Evolutionary conservation across 1,139 yeast species (phyloP).

Genomic region (Saccharomyces pastorianus): DNA sequence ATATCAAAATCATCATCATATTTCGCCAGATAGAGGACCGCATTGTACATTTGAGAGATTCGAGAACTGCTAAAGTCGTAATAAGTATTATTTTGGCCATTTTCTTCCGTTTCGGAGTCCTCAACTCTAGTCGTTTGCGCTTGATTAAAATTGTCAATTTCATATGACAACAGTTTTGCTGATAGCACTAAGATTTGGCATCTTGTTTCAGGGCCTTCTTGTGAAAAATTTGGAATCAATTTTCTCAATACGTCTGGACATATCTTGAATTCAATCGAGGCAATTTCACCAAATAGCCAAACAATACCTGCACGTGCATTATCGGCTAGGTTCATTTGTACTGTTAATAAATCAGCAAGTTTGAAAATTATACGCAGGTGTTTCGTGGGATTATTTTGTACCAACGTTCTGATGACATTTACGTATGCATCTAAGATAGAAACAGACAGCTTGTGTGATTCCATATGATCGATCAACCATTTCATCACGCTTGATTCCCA

Average conservation of each 20-base stretch:
- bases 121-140: slow-evolving; percentile 14
- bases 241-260: slow-evolving; percentile 74
- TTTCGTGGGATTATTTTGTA: slow-evolving; percentile 51
- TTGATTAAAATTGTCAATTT: slow-evolving; percentile 35
- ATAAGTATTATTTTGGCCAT: not conserved
- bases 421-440: slow-evolving; percentile 50
- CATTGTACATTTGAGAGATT: slow-evolving; percentile 50
- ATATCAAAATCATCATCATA: slow-evolving; percentile 73
- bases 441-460: slow-evolving; percentile 21
- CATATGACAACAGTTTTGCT: slow-evolving; percentile 59
- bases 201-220: slow-evolving; percentile 52
- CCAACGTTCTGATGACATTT: slow-evolving; percentile 59
- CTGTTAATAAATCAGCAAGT: slow-evolving; percentile 32
- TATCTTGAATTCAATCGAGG: slow-evolving; percentile 40
- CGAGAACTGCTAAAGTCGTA: slow-evolving; percentile 35
- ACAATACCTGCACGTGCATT: slow-evolving; percentile 74
- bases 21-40: slow-evolving; percentile 56
- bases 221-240: slow-evolving; percentile 46
- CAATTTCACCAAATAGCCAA: slow-evolving; percentile 87
- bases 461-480: slow-evolving; percentile 41
- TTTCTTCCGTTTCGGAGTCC: slow-evolving; percentile 3
- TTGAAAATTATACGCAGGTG: slow-evolving; percentile 38
- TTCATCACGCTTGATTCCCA: slow-evolving; percentile 33
- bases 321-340: slow-evolving; percentile 20
- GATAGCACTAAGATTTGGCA: slow-evolving; percentile 66